Evolutionary conservation across 257 asterid genomes (phyloP).

Genomic region (Leonotis leonurus): DNA sequence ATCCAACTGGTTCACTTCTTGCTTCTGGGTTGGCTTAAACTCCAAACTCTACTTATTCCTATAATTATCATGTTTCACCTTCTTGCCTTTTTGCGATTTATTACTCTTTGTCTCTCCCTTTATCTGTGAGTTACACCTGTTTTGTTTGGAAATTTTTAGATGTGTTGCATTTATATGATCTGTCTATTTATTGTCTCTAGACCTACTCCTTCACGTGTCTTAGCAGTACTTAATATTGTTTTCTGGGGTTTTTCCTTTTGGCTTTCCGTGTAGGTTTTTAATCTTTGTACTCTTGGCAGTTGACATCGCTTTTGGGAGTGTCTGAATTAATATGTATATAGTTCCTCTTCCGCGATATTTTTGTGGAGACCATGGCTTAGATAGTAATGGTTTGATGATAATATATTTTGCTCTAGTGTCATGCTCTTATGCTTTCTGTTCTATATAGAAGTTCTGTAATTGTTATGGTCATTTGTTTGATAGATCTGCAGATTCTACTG

Average conservation of each 20-base stretch:
- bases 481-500: constrained; percentile 98
- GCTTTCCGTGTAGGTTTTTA: not conserved
- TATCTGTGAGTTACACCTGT: too few relatives aligned
- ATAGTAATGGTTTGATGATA: not conserved
- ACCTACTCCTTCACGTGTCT: too few relatives aligned
- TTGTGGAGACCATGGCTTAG: not conserved
- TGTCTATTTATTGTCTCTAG: constrained; percentile 5
- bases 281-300: not conserved
- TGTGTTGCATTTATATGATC: too few relatives aligned
- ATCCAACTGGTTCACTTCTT: constrained; percentile 86
- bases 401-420: not conserved
- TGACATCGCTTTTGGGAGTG: too few relatives aligned
- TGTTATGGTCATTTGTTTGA: constrained; percentile 3
- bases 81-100: not conserved
- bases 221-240: not conserved
- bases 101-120: not conserved
- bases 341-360: not conserved
- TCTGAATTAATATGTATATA: not conserved
- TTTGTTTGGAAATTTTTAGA: not conserved
- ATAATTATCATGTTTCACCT: not conserved
- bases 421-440: not conserved
- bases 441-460: not conserved
- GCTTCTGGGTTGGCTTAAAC: constrained; percentile 82
- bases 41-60: constrained; percentile 1
- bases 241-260: not conserved